Evolutionary conservation across 1,139 yeast species (phyloP).

Genomic region (Magnusiomyces tetraspermus): DNA sequence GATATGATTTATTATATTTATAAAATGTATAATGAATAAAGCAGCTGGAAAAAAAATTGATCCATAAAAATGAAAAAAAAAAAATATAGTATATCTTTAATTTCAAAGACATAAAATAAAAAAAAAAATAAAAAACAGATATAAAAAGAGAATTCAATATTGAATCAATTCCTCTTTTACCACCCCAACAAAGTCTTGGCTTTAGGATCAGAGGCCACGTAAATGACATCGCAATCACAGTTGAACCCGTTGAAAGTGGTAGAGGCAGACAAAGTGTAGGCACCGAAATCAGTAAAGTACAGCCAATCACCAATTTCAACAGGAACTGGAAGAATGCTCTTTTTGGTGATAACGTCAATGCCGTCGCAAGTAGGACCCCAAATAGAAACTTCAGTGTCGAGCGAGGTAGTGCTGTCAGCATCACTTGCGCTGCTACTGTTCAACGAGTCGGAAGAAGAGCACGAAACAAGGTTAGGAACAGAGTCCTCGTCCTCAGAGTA

Average conservation of each 20-base stretch:
- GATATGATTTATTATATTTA: no score
- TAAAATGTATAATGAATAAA: no score
- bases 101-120: no score
- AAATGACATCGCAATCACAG: slow-evolving; percentile 49
- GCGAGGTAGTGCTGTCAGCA: slow-evolving; percentile 8
- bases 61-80: no score
- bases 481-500: slow-evolving; percentile 32
- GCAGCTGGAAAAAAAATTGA: no score
- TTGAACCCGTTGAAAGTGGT: slow-evolving; percentile 81
- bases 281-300: slow-evolving; percentile 76
- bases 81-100: no score
- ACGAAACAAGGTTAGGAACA: slow-evolving; percentile 16
- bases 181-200: slow-evolving; percentile 12
- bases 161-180: background rate
- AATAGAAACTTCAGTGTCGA: slow-evolving; percentile 41
- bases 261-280: slow-evolving; percentile 88
- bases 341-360: slow-evolving; percentile 66
- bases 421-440: slow-evolving; percentile 7
- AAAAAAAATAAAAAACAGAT: slow-evolving; percentile 1
- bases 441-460: slow-evolving; percentile 6
- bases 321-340: slow-evolving; percentile 45
- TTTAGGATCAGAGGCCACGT: slow-evolving; percentile 43
- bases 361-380: slow-evolving; percentile 99
- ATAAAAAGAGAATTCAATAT: slow-evolving; percentile 4
- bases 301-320: slow-evolving; percentile 88